phyloP scores from a whole-genome alignment of 129 eudicot species.

The Scalesia atractyloides region DNA sequence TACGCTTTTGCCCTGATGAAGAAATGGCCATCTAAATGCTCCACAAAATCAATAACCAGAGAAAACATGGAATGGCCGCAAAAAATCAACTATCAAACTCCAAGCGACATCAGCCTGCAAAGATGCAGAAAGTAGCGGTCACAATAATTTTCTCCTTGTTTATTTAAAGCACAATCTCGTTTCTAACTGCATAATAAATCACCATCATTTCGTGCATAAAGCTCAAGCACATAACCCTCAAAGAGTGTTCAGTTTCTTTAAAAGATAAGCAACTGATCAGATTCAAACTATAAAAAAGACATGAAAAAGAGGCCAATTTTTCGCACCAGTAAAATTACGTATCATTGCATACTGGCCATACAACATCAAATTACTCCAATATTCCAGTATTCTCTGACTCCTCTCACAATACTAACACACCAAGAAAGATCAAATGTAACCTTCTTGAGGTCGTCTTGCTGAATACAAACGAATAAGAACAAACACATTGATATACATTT shows the following conservation, averaged over 20 bases:
- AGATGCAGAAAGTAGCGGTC: constrained; percentile 5
- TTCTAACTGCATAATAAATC: constrained; percentile 6
- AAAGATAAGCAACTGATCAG: constrained; percentile 13
- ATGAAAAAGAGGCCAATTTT: neutral
- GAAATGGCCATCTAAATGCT: constrained; percentile 66
- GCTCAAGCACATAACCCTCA: constrained; percentile 11
- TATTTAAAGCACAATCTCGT: constrained; percentile 6
- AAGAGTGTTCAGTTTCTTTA: constrained; percentile 8
- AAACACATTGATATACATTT: neutral
- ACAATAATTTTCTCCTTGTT: neutral
- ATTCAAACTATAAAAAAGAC: neutral
- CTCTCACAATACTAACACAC: constrained; percentile 2
- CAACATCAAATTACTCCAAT: constrained; percentile 10
- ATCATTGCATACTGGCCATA: neutral
- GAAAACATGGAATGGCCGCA: constrained; percentile 57
- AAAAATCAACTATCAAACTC: constrained; percentile 24
- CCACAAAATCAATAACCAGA: constrained; percentile 32
- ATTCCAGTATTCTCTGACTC: neutral
- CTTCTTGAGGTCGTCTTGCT: neutral
- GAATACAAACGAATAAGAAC: neutral
- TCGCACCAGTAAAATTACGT: neutral
- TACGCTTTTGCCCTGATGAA: constrained; percentile 59
- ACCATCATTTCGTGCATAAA: constrained; percentile 3
- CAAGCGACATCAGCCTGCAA: constrained; percentile 32
- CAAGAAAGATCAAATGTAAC: neutral